Conservation (phyloP, 2,329 filamentous ascomycete species). For the Fusarium devonianum region DNA sequence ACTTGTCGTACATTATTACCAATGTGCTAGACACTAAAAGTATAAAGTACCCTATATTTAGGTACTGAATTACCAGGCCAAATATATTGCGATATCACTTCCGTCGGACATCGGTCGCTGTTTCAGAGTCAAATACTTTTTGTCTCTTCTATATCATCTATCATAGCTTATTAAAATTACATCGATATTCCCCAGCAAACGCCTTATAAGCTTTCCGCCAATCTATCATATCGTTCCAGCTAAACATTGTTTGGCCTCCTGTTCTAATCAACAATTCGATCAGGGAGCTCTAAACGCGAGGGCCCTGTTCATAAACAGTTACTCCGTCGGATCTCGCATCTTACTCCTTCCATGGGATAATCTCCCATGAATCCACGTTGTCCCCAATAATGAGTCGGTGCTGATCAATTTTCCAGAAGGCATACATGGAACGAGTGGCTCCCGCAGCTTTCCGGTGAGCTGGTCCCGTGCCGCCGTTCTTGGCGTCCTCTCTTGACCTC, state of each 20-base stretch:
- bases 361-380: slow-evolving; percentile 67
- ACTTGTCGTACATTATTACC: no score
- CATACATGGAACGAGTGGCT: slow-evolving; percentile 67
- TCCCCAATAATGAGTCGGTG: slow-evolving; percentile 73
- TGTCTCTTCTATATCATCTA: slow-evolving; percentile 19
- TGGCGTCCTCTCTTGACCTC: slow-evolving; percentile 66
- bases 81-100: background rate
- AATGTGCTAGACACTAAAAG: no score
- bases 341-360: slow-evolving; percentile 61
- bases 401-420: slow-evolving; percentile 74
- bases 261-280: background rate
- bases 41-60: no score
- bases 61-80: no score
- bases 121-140: slow-evolving; percentile 9
- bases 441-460: slow-evolving; percentile 72
- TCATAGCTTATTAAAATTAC: slow-evolving; percentile 6
- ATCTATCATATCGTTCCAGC: background rate
- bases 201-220: slow-evolving; percentile 5
- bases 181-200: slow-evolving; percentile 12
- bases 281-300: no score
- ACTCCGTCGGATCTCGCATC: background rate
- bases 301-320: no score
- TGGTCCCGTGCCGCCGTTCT: slow-evolving; percentile 64
- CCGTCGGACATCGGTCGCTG: background rate
- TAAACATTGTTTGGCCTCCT: no score